Percentiles rank a stretch among this genome's conserved stretches.
Evolutionary conservation across 2,329 filamentous ascomycete genomes (phyloP).

Genomic region (Alternaria tenuissima): DNA sequence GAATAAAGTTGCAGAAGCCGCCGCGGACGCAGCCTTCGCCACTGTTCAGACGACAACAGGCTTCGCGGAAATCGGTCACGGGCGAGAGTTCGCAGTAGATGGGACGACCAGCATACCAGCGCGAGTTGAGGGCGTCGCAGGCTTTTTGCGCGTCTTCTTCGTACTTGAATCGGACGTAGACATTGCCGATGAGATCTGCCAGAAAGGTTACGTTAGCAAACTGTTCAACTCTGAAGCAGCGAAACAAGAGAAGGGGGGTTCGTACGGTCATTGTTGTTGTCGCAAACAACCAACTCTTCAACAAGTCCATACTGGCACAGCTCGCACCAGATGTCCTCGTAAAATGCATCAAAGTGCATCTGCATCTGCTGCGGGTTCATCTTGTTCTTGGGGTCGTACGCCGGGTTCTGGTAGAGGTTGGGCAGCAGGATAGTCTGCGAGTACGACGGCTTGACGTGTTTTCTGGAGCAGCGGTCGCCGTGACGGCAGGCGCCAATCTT

Average conservation of each 20-base stretch:
- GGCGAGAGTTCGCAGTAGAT: constrained; percentile 98
- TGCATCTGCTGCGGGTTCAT: constrained; percentile 97
- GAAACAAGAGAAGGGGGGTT: constrained; percentile 28
- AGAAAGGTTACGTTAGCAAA: constrained; percentile 11
- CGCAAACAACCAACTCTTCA: constrained; percentile 97
- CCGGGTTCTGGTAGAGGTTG: constrained; percentile 98
- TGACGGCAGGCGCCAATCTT: constrained; percentile 99
- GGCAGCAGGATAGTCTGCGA: constrained; percentile 96
- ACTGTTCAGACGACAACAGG: constrained; percentile 91
- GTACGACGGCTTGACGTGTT: constrained; percentile 99
- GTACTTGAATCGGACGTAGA: constrained; percentile 99
- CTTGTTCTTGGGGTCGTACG: constrained; percentile 94
- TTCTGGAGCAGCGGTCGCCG: constrained; percentile 96
- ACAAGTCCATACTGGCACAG: constrained; percentile 97
- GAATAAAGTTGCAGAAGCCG: constrained; percentile 99
- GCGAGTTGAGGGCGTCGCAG: constrained; percentile 90
- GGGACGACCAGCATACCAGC: constrained; percentile 96
- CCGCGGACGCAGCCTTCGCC: constrained; percentile 95
- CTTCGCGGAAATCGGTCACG: constrained; percentile 97
- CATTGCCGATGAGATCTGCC: constrained; percentile 92
- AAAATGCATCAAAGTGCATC: constrained; percentile 99
- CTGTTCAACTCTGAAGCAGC: not conserved
- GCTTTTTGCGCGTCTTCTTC: constrained; percentile 94
- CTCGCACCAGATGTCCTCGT: constrained; percentile 99
- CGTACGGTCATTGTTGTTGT: constrained; percentile 98